Evolutionary conservation across 2,329 filamentous ascomycete species (phyloP).

Genomic region (Dryadomyces quercus-mongolicae): DNA sequence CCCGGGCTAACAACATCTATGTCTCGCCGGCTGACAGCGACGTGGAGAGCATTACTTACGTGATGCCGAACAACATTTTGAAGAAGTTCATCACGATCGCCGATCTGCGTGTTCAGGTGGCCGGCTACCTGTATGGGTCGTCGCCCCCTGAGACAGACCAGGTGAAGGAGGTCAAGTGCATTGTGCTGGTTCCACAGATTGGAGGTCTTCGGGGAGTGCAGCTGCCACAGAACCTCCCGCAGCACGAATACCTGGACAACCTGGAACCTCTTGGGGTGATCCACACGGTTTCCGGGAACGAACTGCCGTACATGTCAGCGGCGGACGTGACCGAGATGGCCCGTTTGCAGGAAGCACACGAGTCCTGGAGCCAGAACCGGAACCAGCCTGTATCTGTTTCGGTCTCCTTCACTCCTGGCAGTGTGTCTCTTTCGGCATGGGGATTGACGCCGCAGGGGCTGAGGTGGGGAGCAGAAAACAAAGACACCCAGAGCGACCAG

Average conservation of each 20-base stretch:
- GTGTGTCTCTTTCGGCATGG: constrained; percentile 90
- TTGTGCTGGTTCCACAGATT: constrained; percentile 96
- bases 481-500: constrained; percentile 82
- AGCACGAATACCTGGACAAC: constrained; percentile 77
- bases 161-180: constrained; percentile 92
- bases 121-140: constrained; percentile 86
- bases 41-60: constrained; percentile 84
- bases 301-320: constrained; percentile 92
- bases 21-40: constrained; percentile 92
- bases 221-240: constrained; percentile 76
- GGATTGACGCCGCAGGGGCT: constrained; percentile 83
- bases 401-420: constrained; percentile 92
- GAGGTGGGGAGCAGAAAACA: constrained; percentile 96
- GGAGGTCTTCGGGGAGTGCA: constrained; percentile 88
- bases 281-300: constrained; percentile 89
- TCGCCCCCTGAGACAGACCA: constrained; percentile 91
- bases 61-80: constrained; percentile 98
- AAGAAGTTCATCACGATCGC: constrained; percentile 98
- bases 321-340: constrained; percentile 91
- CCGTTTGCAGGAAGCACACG: constrained; percentile 73
- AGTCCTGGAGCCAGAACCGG: constrained; percentile 53
- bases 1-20: constrained; percentile 94
- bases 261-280: constrained; percentile 91
- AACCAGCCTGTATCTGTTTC: constrained; percentile 90
- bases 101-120: constrained; percentile 91